Conservation (phyloP, 768 basidiomycete genomes). For the Plicaturopsis crispa region DNA sequence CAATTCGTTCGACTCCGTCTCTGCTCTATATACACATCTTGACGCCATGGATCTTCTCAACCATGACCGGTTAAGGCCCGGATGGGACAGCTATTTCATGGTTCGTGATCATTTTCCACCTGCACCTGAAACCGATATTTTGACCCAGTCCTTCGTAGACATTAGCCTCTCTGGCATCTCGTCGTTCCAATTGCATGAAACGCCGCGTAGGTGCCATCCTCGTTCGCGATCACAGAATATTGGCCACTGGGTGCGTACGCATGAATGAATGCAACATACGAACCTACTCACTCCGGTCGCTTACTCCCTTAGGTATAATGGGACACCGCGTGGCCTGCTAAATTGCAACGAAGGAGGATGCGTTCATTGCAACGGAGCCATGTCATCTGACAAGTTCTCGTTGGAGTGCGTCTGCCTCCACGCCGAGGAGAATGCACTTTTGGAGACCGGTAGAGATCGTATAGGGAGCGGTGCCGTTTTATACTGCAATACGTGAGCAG, state of each 20-base stretch:
- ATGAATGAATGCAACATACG: too few species aligned
- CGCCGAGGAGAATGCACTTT: conserved; percentile 94
- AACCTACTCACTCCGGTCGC: too few species aligned
- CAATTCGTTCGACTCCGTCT: conserved; percentile 53
- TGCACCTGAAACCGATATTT: too few species aligned
- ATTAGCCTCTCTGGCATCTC: conserved; percentile 83
- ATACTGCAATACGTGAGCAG: conserved; percentile 93
- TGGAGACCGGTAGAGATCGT: conserved; percentile 90
- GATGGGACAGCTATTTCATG: conserved; percentile 99
- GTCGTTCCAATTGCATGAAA: conserved; percentile 95
- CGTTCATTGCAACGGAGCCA: conserved; percentile 59
- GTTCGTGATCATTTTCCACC: conserved; percentile 28
- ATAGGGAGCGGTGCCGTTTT: conserved; percentile 78
- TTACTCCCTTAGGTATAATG: conserved; percentile 89
- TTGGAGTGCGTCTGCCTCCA: conserved; percentile 91
- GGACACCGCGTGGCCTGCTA: conserved; percentile 81
- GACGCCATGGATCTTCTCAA: conserved; percentile 64
- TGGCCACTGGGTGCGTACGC: conserved; percentile 71
- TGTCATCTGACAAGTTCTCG: conserved; percentile 33
- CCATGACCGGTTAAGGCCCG: conserved; percentile 71
- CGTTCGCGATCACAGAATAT: conserved; percentile 74
- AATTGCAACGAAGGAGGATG: conserved; percentile 97
- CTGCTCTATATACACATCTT: conserved; percentile 54
- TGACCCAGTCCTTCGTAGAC: conserved; percentile 37
- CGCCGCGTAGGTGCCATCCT: conserved; percentile 91